A percentile compares a stretch with the other conserved stretches of the same genome.
Evolutionary conservation across 177 flowering plant species (phyloP).

Genomic region (Vitis hybrid): DNA sequence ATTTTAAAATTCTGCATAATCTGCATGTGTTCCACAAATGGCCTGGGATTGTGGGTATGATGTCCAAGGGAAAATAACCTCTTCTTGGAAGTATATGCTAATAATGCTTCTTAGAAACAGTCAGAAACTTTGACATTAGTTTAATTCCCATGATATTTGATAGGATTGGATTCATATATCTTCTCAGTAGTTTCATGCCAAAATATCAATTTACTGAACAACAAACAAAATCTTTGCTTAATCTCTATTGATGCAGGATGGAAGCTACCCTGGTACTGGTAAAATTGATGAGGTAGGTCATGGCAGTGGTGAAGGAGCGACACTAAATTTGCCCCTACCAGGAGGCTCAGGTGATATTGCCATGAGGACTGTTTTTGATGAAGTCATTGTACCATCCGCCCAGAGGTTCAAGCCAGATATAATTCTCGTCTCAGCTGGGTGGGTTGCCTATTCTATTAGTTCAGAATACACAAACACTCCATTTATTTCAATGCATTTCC

Average conservation of each 20-base stretch:
- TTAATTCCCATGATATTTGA: no score
- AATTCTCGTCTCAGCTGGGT: conserved; percentile 99
- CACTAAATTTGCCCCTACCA: conserved; percentile 87
- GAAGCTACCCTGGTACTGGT: conserved; percentile 98
- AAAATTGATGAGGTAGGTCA: conserved; percentile 71
- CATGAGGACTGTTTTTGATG: conserved; percentile 84
- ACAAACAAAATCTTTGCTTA: background rate
- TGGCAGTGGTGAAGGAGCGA: conserved; percentile 86
- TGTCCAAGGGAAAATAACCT: no score
- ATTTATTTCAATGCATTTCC: background rate
- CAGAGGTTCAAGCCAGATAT: conserved; percentile 94
- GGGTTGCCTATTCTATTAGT: conserved; percentile 20
- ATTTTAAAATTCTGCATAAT: no score
- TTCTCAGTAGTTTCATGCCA: no score
- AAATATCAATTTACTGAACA: no score
- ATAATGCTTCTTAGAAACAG: background rate
- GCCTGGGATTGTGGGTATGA: no score
- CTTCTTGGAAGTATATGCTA: no score
- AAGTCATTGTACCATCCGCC: conserved; percentile 81
- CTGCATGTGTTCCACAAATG: no score
- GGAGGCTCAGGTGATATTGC: conserved; percentile 96
- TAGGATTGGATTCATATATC: no score
- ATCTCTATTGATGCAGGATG: conserved; percentile 50
- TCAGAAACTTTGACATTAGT: no score
- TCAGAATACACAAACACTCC: background rate